Evolutionary conservation across 2,329 filamentous ascomycete species (phyloP).

Genomic region (Pseudogymnoascus sp.): DNA sequence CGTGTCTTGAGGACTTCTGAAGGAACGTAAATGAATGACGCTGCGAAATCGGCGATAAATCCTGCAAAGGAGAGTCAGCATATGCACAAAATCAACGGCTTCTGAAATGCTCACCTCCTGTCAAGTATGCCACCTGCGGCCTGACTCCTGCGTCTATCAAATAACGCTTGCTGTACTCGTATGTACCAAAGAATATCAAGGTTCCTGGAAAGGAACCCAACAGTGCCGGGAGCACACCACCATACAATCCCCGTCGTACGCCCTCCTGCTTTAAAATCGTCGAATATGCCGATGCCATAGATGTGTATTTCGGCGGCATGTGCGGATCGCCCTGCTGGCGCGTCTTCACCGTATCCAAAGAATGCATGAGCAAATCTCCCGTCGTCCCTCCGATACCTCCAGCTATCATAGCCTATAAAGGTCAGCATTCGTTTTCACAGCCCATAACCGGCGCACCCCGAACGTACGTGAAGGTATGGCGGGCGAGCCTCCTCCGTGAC

Average conservation of each 20-base stretch:
- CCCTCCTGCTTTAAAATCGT: slow-evolving; percentile 93
- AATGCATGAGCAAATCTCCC: slow-evolving; percentile 98
- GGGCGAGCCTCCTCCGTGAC: slow-evolving; percentile 47
- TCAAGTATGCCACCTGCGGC: slow-evolving; percentile 76
- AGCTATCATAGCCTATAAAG: slow-evolving; percentile 76
- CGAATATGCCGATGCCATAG: slow-evolving; percentile 81
- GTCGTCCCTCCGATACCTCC: slow-evolving; percentile 88
- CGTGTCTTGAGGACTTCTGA: slow-evolving; percentile 98
- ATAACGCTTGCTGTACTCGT: slow-evolving; percentile 87
- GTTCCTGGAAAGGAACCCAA: slow-evolving; percentile 90
- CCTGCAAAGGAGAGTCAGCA: slow-evolving; percentile 41
- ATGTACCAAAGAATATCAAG: slow-evolving; percentile 89
- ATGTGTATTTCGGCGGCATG: slow-evolving; percentile 85
- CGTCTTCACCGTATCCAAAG: slow-evolving; percentile 96
- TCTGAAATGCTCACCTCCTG: slow-evolving; percentile 55
- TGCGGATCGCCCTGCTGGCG: slow-evolving; percentile 94
- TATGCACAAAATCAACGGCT: neutral
- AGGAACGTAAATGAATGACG: slow-evolving; percentile 89
- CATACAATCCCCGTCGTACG: slow-evolving; percentile 75
- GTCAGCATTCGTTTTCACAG: slow-evolving; percentile 17
- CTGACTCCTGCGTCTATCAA: slow-evolving; percentile 80
- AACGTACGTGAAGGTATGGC: slow-evolving; percentile 56
- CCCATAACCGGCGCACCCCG: slow-evolving; percentile 10
- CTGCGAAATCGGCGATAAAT: slow-evolving; percentile 87
- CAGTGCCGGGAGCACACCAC: slow-evolving; percentile 86